Percentiles rank a stretch among this genome's conserved stretches.
These are phyloP conservation scores for Funneliformis caledonium DNA, from an alignment of 371 early-diverging fungal species.

Conservation along the genomic window DNA sequence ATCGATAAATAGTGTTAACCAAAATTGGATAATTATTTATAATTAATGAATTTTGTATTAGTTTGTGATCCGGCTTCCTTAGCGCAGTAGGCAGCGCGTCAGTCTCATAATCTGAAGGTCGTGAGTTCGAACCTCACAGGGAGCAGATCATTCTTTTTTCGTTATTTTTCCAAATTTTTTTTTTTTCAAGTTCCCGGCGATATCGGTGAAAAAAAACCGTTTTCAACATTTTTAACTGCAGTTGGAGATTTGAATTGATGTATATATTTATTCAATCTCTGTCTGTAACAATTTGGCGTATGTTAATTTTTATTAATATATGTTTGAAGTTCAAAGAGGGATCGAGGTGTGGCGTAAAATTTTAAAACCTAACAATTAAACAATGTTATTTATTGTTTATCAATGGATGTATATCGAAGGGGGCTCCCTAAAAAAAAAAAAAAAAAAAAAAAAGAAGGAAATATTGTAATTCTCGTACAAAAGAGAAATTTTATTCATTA, in stretches of 20 bases:
- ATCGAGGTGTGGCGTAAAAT: background rate
- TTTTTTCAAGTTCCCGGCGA: no score
- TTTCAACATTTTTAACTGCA: no score
- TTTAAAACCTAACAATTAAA: background rate
- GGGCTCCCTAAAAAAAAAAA: background rate
- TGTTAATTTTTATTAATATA: no score
- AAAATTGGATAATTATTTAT: background rate
- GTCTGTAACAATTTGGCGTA: no score
- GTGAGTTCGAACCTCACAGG: constrained; percentile 59
- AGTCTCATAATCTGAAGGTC: constrained; percentile 69
- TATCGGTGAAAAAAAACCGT: no score
- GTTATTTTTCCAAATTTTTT: no score
- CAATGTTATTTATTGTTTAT: background rate
- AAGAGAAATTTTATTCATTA: background rate
- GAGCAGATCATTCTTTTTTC: constrained; percentile 42
- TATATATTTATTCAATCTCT: no score
- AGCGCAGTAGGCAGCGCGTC: constrained; percentile 63
- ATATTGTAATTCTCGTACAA: background rate
- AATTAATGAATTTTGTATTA: no score
- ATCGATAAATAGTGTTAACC: no score
- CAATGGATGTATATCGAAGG: background rate
- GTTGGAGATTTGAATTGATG: no score
- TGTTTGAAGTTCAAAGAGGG: no score
- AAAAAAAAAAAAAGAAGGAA: background rate
- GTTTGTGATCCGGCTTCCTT: constrained; percentile 47